A percentile compares a stretch with the other conserved stretches of the same genome.
Conservation (phyloP, 805 yeast species). For the Saccharomycopsis sp. region DNA sequence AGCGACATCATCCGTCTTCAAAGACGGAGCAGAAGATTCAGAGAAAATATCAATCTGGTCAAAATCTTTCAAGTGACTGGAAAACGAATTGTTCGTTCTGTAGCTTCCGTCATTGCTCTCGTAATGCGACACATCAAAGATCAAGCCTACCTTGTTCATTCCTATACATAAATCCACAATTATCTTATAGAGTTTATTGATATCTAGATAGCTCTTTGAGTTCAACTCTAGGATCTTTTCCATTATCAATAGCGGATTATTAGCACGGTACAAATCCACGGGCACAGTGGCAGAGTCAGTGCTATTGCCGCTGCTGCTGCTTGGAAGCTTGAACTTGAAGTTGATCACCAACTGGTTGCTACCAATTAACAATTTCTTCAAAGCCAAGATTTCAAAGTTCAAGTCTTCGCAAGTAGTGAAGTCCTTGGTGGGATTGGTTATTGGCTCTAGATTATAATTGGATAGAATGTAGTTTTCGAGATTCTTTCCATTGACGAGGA, state of each 20-base stretch:
- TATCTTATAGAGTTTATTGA: slow-evolving; percentile 35
- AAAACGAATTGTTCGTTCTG: neutral
- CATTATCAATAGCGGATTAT: slow-evolving; percentile 29
- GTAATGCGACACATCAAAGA: slow-evolving; percentile 15
- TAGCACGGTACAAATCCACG: slow-evolving; percentile 13
- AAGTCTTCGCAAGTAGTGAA: slow-evolving; percentile 13
- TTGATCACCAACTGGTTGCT: slow-evolving; percentile 15
- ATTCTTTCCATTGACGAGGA: slow-evolving; percentile 9
- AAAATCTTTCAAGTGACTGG: slow-evolving; percentile 4
- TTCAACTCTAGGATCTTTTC: slow-evolving; percentile 36
- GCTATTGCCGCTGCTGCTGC: neutral
- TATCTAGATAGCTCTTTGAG: slow-evolving; percentile 38
- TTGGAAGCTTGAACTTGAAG: slow-evolving; percentile 10
- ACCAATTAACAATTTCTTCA: slow-evolving; percentile 18
- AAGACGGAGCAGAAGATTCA: neutral
- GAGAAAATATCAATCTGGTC: slow-evolving; percentile 5
- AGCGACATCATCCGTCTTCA: neutral
- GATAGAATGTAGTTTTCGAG: slow-evolving; percentile 1
- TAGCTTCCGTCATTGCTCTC: slow-evolving; percentile 1
- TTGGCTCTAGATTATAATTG: neutral
- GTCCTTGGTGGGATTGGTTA: slow-evolving; percentile 5
- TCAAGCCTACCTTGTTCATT: slow-evolving; percentile 24
- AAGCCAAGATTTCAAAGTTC: slow-evolving; percentile 18
- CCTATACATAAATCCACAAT: slow-evolving; percentile 33
- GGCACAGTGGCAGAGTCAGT: slow-evolving; percentile 1